Evolutionary conservation across 2,329 filamentous ascomycete genomes (phyloP), one percentile per base, ranked within the genome.

Genomic region (Trichoderma polysporum): DNA sequence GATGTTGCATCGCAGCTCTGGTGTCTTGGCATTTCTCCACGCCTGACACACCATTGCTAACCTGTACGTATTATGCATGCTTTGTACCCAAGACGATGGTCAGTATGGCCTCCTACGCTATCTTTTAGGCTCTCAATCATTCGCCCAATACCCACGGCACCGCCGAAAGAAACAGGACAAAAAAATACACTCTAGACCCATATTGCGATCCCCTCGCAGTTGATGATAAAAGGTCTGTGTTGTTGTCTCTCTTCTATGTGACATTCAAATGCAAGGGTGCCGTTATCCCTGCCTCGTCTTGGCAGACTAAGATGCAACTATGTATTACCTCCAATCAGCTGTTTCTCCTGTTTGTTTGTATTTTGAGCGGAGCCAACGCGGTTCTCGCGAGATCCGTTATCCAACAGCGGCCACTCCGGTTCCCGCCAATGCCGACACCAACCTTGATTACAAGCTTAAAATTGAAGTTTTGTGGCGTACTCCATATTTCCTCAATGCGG

Each of bases 391-490:
- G 45, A 60, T 47, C 29, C 10, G 15, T 35, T 5, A 54, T 29
- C 57, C 25, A 50, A 61, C 15, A 60, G 35, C 54, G 35, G 25
- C 2, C 25, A 27, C 6, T 31, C 45, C 10, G 25, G 25, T 17
- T 41, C 35, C 49, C 59, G 22, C 58, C 25, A 50, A 47, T 17
- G 25, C 12, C 59, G 53, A 62, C 59, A 33, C 12, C 59, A 62
- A 62, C 59, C 49, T 52, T 53, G 47, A 62, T 31, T 53, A 53
- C 59, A 62, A 62, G 47, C 47, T 62, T 62, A 53, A 62, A 45
- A 12, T 9, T 6, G 22, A 25, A 2, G 47, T 8, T n/a, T 12
- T 53, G 35, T 53, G 59, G 49, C 45, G 59, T 33, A 45, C 49
- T 19, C 33, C 49, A 25, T 53, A 27, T 45, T 31, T 53, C 25